These are phyloP conservation scores for Fusarium incarnatum DNA, from an alignment of 2,329 filamentous ascomycete genomes.

Conservation along the genomic window DNA sequence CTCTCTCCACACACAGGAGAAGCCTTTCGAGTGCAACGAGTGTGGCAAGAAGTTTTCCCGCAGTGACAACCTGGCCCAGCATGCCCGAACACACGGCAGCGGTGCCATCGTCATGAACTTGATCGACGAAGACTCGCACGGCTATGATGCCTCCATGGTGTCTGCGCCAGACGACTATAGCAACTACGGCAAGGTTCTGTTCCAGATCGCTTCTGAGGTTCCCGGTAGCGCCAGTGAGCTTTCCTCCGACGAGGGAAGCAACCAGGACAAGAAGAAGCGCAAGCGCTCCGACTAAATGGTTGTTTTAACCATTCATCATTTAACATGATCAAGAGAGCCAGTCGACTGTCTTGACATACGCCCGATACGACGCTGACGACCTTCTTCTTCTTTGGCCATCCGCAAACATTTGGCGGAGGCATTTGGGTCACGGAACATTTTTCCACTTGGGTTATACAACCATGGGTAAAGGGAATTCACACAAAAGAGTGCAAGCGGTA, in stretches of 20 bases:
- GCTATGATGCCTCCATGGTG: constrained; percentile 59
- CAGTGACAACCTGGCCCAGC: constrained; percentile 96
- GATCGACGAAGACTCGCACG: constrained; percentile 72
- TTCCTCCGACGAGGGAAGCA: constrained; percentile 65
- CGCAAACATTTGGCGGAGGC: constrained; percentile 40
- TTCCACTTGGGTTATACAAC: constrained; percentile 40
- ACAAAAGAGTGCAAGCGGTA: constrained; percentile 55
- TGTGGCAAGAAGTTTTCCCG: constrained; percentile 99
- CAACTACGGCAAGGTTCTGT: constrained; percentile 80
- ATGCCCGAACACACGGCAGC: constrained; percentile 91
- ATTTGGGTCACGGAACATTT: constrained; percentile 48
- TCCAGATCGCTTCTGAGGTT: constrained; percentile 81
- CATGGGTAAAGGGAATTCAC: constrained; percentile 52
- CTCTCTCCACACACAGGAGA: constrained; percentile 97
- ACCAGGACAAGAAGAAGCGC: constrained; percentile 70
- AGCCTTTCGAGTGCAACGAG: constrained; percentile 97
- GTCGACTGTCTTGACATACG: constrained; percentile 45
- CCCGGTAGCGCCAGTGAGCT: constrained; percentile 73
- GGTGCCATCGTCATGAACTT: constrained; percentile 93
- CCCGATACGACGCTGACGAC: constrained; percentile 52
- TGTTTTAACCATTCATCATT: constrained; percentile 22
- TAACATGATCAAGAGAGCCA: constrained; percentile 38
- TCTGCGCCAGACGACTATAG: constrained; percentile 70
- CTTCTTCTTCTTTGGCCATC: constrained; percentile 47
- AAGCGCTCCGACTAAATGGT: constrained; percentile 75